phyloP scores from a whole-genome alignment of 2,329 filamentous ascomycete genomes.

The Paraphoma chrysanthemicola region DNA sequence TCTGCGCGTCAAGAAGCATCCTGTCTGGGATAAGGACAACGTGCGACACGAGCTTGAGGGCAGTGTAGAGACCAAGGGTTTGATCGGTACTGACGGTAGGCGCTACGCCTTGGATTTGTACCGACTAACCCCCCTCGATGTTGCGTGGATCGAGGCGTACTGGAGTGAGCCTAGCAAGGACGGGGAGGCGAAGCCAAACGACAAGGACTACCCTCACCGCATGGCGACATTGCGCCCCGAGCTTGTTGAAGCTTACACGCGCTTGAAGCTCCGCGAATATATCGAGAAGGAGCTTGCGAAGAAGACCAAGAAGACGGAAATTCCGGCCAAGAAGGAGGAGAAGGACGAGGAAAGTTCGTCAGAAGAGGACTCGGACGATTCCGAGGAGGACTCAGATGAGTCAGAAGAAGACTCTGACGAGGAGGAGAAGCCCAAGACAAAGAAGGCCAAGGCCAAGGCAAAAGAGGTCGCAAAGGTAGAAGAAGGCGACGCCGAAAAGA shows the following conservation, averaged over 20 bases:
- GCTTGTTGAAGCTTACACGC: conserved; percentile 84
- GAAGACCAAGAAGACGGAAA: conserved; percentile 50
- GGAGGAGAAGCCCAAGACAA: conserved; percentile 20
- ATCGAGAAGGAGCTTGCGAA: conserved; percentile 74
- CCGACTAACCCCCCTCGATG: conserved; percentile 89
- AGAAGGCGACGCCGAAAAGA: conserved; percentile 26
- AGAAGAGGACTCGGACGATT: conserved; percentile 20
- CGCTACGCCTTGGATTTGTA: conserved; percentile 99
- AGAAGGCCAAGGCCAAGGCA: conserved; percentile 5
- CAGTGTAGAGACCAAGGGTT: conserved; percentile 95
- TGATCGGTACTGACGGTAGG: conserved; percentile 94
- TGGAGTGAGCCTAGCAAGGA: conserved; percentile 53
- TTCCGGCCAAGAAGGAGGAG: conserved; percentile 44
- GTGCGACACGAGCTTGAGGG: conserved; percentile 90
- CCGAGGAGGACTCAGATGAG: conserved; percentile 37
- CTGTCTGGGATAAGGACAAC: conserved; percentile 97
- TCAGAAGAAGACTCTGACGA: conserved; percentile 73
- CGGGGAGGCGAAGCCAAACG: conserved; percentile 57
- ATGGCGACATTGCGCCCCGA: conserved; percentile 95
- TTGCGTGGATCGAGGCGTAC: conserved; percentile 85
- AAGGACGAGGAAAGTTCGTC: conserved; percentile 42
- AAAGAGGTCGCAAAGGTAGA: conserved; percentile 28
- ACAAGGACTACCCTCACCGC: conserved; percentile 80
- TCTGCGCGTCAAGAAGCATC: conserved; percentile 89
- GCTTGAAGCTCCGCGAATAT: conserved; percentile 87